These are phyloP conservation scores for Setaria italica DNA, from an alignment of 202 grass and related monocot species.

Conservation along the genomic window DNA sequence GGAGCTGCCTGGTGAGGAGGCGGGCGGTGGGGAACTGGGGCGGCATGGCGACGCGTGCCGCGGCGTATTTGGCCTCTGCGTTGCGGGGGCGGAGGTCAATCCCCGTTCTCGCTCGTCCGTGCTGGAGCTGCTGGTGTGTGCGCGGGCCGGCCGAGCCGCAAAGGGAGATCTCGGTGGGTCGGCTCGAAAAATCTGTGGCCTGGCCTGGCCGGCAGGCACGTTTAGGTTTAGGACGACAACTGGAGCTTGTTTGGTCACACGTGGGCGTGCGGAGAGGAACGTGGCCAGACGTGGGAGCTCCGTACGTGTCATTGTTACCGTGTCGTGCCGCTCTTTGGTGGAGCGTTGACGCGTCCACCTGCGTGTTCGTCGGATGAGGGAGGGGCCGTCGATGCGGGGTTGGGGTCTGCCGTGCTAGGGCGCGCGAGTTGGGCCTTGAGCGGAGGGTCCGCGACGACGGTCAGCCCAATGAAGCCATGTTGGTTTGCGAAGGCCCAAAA, in stretches of 20 bases:
- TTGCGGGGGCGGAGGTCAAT: constrained; percentile 18
- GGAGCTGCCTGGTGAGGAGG: constrained; percentile 19
- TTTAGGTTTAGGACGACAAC: neutral
- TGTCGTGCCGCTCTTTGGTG: too few relatives aligned
- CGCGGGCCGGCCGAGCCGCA: neutral
- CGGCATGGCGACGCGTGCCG: constrained; percentile 51
- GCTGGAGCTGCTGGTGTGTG: neutral
- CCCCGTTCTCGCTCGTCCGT: neutral
- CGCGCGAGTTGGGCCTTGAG: too few relatives aligned
- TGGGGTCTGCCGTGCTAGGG: too few relatives aligned
- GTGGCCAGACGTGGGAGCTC: neutral
- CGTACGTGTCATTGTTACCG: neutral
- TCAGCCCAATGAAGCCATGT: too few relatives aligned
- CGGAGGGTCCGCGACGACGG: too few relatives aligned
- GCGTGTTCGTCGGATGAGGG: too few relatives aligned
- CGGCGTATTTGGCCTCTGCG: constrained; percentile 22
- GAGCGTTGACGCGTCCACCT: too few relatives aligned
- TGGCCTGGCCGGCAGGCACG: constrained; percentile 2
- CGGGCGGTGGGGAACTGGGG: constrained; percentile 48
- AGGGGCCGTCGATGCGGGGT: too few relatives aligned
- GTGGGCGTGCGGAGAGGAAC: neutral
- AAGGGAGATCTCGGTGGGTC: neutral
- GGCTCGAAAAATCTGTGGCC: neutral
- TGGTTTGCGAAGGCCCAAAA: too few relatives aligned
- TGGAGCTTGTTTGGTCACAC: neutral